A percentile compares a stretch with the other conserved stretches of the same genome.
phyloP scores from a whole-genome alignment of 257 asterid species.

The Petunia secreta region DNA sequence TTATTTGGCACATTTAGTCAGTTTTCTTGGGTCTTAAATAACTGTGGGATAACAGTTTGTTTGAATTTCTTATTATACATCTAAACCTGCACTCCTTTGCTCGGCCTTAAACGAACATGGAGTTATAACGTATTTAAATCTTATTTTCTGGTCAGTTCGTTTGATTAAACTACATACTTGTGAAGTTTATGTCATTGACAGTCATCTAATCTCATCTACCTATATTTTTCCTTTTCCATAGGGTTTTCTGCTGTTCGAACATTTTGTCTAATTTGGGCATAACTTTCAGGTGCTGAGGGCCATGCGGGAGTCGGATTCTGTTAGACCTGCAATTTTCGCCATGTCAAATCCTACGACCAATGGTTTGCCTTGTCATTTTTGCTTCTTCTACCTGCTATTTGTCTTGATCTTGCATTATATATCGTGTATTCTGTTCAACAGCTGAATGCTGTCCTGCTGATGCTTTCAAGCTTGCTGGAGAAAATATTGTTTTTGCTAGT shows the following conservation, averaged over 20 bases:
- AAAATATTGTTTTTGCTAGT: slow-evolving; percentile 87
- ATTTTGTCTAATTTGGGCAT: slow-evolving; percentile 30
- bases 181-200: slow-evolving; percentile 20
- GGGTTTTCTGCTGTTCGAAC: not conserved
- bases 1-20: slow-evolving; percentile 2
- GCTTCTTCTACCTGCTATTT: slow-evolving; percentile 20
- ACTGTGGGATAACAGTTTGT: not conserved
- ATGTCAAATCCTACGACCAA: slow-evolving; percentile 98
- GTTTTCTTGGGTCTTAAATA: not conserved
- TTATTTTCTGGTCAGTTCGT: slow-evolving; percentile 11
- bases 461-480: slow-evolving; percentile 96
- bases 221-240: slow-evolving; percentile 10
- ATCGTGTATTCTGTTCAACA: slow-evolving; percentile 48
- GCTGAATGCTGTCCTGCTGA: slow-evolving; percentile 95
- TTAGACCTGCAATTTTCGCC: slow-evolving; percentile 92
- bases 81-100: slow-evolving; percentile 1
- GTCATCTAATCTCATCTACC: not conserved
- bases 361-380: slow-evolving; percentile 59
- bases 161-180: slow-evolving; percentile 12
- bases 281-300: slow-evolving; percentile 85
- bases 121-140: not conserved
- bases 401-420: slow-evolving; percentile 26
- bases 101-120: not conserved
- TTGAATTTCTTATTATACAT: not conserved
- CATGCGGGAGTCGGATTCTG: slow-evolving; percentile 84